Conservation (phyloP, 1,284 basidiomycete species). For the Heliocybe sulcata region DNA sequence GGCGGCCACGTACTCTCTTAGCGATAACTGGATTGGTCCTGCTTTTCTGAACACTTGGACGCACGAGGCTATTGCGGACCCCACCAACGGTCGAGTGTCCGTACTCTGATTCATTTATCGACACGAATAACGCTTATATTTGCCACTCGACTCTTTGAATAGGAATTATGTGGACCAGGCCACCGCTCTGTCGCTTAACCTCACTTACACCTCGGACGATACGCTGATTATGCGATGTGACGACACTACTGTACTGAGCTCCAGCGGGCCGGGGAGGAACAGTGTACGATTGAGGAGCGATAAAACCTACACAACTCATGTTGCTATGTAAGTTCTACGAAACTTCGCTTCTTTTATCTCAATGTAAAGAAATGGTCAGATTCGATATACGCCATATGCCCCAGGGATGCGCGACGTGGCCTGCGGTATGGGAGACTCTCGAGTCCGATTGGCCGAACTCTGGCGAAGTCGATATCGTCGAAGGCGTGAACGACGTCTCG, state of each 20-base stretch:
- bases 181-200: constrained; percentile 21
- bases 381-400: constrained; percentile 30
- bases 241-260: constrained; percentile 32
- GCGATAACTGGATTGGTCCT: background rate
- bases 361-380: constrained; percentile 10
- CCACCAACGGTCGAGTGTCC: constrained; percentile 1
- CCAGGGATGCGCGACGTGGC: constrained; percentile 30
- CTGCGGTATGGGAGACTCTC: constrained; percentile 45
- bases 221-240: constrained; percentile 41
- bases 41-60: background rate
- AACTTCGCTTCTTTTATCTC: background rate
- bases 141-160: background rate
- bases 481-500: constrained; percentile 26
- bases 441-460: constrained; percentile 40
- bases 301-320: constrained; percentile 42
- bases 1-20: background rate
- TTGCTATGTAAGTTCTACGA: constrained; percentile 41
- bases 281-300: constrained; percentile 51
- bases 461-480: constrained; percentile 29
- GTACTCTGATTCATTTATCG: background rate
- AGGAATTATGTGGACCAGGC: constrained; percentile 25
- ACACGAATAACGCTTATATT: background rate
- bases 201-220: constrained; percentile 18
- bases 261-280: constrained; percentile 46
- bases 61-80: background rate